Conservation (phyloP, 2,329 filamentous ascomycete genomes). For the Gremmenia infestans region DNA sequence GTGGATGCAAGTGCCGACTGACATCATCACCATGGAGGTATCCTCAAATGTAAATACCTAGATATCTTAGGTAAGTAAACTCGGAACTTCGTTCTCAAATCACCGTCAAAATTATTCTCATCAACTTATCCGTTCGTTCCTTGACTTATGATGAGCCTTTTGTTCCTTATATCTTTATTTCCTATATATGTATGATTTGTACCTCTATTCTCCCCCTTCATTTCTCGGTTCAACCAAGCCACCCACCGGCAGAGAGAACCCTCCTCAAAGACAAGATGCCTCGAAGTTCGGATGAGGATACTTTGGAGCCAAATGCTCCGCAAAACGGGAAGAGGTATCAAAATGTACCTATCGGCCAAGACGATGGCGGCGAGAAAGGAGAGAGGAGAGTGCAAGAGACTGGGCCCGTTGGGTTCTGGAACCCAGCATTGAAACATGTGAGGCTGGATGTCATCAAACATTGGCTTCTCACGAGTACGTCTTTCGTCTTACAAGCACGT, state of each 20-base stretch:
- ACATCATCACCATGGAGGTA: not conserved
- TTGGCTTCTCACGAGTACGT: slow-evolving; percentile 22
- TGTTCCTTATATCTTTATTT: no score
- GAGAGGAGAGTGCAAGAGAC: slow-evolving; percentile 11
- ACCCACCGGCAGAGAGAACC: no score
- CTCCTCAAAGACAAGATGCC: not conserved
- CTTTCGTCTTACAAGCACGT: not conserved
- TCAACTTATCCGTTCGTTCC: no score
- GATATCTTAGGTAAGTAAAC: no score
- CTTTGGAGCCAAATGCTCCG: not conserved
- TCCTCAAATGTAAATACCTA: not conserved
- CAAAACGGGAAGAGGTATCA: not conserved
- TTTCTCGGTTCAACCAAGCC: no score
- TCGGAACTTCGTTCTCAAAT: no score
- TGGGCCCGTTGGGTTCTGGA: slow-evolving; percentile 20
- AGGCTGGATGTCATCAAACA: slow-evolving; percentile 17
- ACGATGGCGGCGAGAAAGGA: not conserved
- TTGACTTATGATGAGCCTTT: no score
- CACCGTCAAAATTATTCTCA: no score
- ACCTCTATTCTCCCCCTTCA: no score
- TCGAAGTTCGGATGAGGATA: slow-evolving; percentile 1
- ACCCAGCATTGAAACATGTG: slow-evolving; percentile 12
- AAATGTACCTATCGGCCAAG: not conserved
- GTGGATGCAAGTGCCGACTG: not conserved
- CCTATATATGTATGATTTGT: no score